These are phyloP conservation scores for Dinochytrium kinnereticum DNA, from an alignment of 371 early-diverging fungal species.

Conservation along the genomic window DNA sequence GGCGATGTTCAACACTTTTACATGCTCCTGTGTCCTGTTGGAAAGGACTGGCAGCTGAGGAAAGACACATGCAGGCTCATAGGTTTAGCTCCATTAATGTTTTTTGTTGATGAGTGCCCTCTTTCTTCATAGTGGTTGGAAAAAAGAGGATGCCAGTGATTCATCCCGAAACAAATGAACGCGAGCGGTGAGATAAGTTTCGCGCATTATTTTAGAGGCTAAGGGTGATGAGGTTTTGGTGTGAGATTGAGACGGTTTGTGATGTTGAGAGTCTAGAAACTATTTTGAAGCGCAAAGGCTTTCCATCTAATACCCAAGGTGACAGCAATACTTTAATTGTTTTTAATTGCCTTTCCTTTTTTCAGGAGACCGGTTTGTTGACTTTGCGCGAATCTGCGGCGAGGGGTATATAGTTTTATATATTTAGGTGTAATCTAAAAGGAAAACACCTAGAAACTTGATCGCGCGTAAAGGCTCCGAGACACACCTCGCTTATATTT, in stretches of 20 bases:
- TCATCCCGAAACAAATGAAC: background rate
- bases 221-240: too few relatives aligned
- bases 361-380: background rate
- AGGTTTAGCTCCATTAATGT: too few relatives aligned
- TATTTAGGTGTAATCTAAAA: too few relatives aligned
- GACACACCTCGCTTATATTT: background rate
- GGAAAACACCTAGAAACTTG: too few relatives aligned
- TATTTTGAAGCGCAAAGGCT: background rate
- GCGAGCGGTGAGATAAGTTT: background rate
- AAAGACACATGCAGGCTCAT: background rate
- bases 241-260: background rate
- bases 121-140: background rate
- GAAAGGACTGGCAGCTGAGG: background rate
- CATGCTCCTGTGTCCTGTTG: background rate
- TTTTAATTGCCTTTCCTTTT: background rate
- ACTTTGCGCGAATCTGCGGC: background rate
- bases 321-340: background rate
- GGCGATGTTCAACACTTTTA: background rate
- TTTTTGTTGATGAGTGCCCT: too few relatives aligned
- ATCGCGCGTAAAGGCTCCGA: background rate
- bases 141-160: background rate
- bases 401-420: slow-evolving; percentile 1
- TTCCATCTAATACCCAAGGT: background rate
- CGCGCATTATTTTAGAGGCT: background rate
- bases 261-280: background rate